Evolutionary conservation across 768 basidiomycete genomes (phyloP), one percentile per base, ranked within the genome.

Genomic region (Podaxis sp.): DNA sequence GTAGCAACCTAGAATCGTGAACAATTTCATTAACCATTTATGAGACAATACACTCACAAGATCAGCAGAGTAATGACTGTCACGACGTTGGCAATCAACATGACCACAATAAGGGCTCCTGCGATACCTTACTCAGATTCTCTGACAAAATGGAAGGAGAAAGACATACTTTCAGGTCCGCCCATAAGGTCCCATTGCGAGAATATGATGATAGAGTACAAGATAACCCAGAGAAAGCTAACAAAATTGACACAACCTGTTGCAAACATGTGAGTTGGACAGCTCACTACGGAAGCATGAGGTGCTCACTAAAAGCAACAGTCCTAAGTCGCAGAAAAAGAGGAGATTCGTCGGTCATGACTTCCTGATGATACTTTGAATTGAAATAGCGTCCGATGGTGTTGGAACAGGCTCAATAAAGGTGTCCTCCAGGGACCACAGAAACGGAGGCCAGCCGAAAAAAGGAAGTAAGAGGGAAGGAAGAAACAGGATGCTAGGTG

Each of bases 61-160:
- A 72, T 36, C n/a, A 71, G 65, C n/a, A 73, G 62, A 56, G 70
- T 65, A 27, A 72, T 57, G 5, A 69, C 58, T 2, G 72, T 73
- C 37, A 70, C 57, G 14, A 68, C 66, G 38, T 73, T 60, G 36
- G 67, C 56, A n/a, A 68, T 56, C 3, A 72, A 54, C 64, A 73
- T 69, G 48, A 71, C 69, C 16, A 66, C 50, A 14, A 73, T 57
- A 35, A 71, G 61, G 36, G 69, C 69, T 48, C 69, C 72, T 73
- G 28, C 14, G 53, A 14, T 3, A n/a, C 13, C 23, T 36, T 9
- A 25, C 7, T 52, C 3, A 32, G 5, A 40, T 3, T 5, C 21
- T 9, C 32, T 1, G 5, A 27, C 21, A 53, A 32, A 16, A 10
- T 25, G 18, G 56, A 18, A 56, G 25, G 40, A 52, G 5, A 36